These are phyloP conservation scores for Papiliotrema laurentii DNA, from an alignment of 1,284 basidiomycete genomes.

Conservation along the genomic window DNA sequence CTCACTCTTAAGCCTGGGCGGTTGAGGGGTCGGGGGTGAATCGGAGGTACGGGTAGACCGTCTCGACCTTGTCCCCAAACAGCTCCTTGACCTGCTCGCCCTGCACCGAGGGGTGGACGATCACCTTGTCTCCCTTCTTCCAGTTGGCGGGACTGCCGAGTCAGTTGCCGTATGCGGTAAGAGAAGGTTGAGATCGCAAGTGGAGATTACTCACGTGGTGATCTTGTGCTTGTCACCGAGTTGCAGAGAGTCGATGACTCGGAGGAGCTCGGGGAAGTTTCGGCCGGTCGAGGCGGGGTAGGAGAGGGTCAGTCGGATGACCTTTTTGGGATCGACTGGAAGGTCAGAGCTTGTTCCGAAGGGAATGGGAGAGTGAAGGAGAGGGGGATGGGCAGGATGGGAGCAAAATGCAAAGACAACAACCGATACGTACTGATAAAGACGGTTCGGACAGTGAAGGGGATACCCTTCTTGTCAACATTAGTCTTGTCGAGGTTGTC, in stretches of 20 bases:
- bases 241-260: constrained; percentile 82
- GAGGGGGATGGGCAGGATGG: background rate
- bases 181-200: too few species aligned
- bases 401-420: background rate
- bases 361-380: background rate
- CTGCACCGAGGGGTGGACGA: constrained; percentile 82
- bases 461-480: constrained; percentile 69
- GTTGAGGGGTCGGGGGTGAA: constrained; percentile 47
- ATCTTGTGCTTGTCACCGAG: constrained; percentile 77
- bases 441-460: constrained; percentile 82
- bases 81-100: constrained; percentile 80
- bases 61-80: constrained; percentile 51
- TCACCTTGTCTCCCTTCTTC: constrained; percentile 88
- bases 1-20: background rate
- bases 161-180: too few species aligned
- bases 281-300: constrained; percentile 79
- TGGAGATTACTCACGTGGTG: constrained; percentile 20
- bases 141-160: constrained; percentile 59
- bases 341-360: background rate
- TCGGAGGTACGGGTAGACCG: constrained; percentile 54
- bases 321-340: constrained; percentile 77
- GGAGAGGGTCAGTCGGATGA: constrained; percentile 79
- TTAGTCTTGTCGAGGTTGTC: constrained; percentile 86
- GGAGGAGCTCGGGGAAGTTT: constrained; percentile 73
- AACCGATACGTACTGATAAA: constrained; percentile 62